Percentiles rank a stretch among this genome's conserved stretches.
These are phyloP conservation scores for Triglochin maritima DNA, from an alignment of 106 monocot species.

Conservation along the genomic window DNA sequence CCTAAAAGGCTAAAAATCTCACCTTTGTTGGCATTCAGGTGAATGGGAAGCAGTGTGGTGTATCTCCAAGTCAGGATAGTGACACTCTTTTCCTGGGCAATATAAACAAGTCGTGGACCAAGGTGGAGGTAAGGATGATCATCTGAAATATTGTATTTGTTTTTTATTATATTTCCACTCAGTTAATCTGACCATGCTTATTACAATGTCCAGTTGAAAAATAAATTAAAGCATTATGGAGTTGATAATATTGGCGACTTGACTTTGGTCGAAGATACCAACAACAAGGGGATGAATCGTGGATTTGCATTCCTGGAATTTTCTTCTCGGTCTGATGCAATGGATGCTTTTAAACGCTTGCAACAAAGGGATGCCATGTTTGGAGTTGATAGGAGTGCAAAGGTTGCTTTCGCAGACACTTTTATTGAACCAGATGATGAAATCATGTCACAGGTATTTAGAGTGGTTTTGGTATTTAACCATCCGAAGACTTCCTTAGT, in stretches of 20 bases:
- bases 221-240: slow-evolving; percentile 67
- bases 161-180: neutral
- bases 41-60: slow-evolving; percentile 82
- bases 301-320: slow-evolving; percentile 97
- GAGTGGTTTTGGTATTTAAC: too few species aligned
- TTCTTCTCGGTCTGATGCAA: slow-evolving; percentile 70
- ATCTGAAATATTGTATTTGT: neutral
- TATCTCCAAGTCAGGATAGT: slow-evolving; percentile 77
- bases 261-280: slow-evolving; percentile 62
- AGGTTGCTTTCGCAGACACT: slow-evolving; percentile 93
- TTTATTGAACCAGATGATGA: slow-evolving; percentile 88
- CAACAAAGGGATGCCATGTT: slow-evolving; percentile 75
- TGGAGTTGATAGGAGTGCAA: slow-evolving; percentile 68
- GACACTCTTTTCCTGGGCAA: slow-evolving; percentile 91
- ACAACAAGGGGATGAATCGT: slow-evolving; percentile 72
- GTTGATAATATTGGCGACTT: slow-evolving; percentile 74
- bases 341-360: slow-evolving; percentile 61
- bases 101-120: slow-evolving; percentile 91
- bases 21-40: slow-evolving; percentile 28
- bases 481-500: too few species aligned
- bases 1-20: neutral
- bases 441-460: slow-evolving; percentile 81
- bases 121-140: slow-evolving; percentile 49
- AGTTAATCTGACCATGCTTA: neutral
- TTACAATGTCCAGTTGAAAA: slow-evolving; percentile 46